phyloP scores from a whole-genome alignment of 352 stramenopile species.

The Aphanomyces euteiches region DNA sequence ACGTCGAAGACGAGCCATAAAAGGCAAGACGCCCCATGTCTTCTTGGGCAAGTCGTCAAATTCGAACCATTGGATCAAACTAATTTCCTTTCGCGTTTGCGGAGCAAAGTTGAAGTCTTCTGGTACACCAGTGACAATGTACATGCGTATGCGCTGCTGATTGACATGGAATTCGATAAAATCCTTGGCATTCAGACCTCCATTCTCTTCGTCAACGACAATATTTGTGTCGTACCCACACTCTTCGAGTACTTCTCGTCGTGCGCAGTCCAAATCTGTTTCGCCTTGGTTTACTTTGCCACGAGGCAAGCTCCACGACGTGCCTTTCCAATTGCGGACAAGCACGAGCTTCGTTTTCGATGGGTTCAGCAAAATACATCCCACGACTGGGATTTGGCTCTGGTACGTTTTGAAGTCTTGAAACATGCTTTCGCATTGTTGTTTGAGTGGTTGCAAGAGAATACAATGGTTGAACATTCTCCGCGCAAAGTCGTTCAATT shows the following conservation, averaged over 20 bases:
- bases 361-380: conserved; percentile 90
- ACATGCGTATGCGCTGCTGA: conserved; percentile 90
- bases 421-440: conserved; percentile 90
- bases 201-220: conserved; percentile 19
- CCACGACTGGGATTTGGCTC: conserved; percentile 91
- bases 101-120: conserved; percentile 90
- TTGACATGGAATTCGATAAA: conserved; percentile 82
- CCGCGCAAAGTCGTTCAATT: conserved; percentile 92
- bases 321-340: conserved; percentile 89
- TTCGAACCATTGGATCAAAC: conserved; percentile 87
- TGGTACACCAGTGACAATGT: conserved; percentile 86
- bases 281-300: conserved; percentile 94
- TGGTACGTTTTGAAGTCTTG: conserved; percentile 93
- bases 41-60: conserved; percentile 90
- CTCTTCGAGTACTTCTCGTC: conserved; percentile 90
- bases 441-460: conserved; percentile 76
- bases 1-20: conserved; percentile 83
- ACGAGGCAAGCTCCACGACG: conserved; percentile 87
- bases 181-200: conserved; percentile 67
- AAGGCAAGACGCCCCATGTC: conserved; percentile 92
- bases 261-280: conserved; percentile 80
- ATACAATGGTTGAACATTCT: conserved; percentile 90
- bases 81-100: conserved; percentile 94
- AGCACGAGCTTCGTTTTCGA: conserved; percentile 85
- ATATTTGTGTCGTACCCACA: conserved; percentile 71